Evolutionary conservation across 208 protist species (phyloP).

Genomic region (Trichomonas tenax): DNA sequence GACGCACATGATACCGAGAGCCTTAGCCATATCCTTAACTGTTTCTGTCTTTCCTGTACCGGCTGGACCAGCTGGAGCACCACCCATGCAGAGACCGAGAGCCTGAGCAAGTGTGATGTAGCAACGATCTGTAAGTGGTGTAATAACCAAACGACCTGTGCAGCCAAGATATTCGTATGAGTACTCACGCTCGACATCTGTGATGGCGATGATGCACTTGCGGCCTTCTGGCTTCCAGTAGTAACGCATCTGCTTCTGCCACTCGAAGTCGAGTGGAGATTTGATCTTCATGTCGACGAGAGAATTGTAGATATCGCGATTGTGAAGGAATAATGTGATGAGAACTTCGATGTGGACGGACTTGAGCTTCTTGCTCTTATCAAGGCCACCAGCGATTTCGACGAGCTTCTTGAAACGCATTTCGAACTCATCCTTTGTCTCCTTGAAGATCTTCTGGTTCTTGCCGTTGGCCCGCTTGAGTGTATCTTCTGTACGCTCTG

Average conservation of each 20-base stretch:
- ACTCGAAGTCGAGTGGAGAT: conserved; percentile 54
- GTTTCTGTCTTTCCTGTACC: no score
- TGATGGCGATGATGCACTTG: conserved; percentile 46
- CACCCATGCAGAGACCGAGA: conserved; percentile 58
- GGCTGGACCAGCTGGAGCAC: conserved; percentile 59
- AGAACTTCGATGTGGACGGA: not conserved
- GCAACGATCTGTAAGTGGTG: no score
- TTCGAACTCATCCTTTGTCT: not conserved
- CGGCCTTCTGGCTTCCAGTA: conserved; percentile 57
- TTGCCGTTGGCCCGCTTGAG: not conserved
- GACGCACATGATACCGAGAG: conserved; percentile 60
- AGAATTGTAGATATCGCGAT: not conserved
- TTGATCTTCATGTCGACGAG: not conserved
- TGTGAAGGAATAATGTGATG: not conserved
- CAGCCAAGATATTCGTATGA: conserved; percentile 60
- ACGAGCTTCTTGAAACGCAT: conserved; percentile 10
- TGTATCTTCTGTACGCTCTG: not conserved
- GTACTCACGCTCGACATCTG: conserved; percentile 61
- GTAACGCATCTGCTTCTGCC: conserved; percentile 57
- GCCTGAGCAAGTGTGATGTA: conserved; percentile 62
- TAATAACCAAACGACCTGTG: conserved; percentile 60
- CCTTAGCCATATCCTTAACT: conserved; percentile 63
- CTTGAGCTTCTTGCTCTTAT: not conserved
- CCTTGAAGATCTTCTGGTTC: not conserved
- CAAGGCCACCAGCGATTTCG: not conserved